Conservation (phyloP, 1,139 yeast genomes). For the Pichia sorboxylosa region DNA sequence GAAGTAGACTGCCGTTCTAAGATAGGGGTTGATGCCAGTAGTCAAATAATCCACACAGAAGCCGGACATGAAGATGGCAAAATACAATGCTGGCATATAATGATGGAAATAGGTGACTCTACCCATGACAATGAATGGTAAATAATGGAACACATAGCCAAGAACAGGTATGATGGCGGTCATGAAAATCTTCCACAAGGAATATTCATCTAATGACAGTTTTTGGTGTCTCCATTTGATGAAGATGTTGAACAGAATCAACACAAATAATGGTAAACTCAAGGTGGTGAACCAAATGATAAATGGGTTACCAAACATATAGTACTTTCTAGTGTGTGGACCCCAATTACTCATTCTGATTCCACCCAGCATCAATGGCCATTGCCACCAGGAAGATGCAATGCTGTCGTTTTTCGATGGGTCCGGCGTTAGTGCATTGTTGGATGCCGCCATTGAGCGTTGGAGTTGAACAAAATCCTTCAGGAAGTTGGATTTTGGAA, state of each 20-base stretch:
- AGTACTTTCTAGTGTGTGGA: constrained; percentile 37
- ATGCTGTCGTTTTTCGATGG: constrained; percentile 52
- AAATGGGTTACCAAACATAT: constrained; percentile 56
- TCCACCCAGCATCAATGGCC: constrained; percentile 59
- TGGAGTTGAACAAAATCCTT: constrained; percentile 58
- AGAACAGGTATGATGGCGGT: constrained; percentile 64
- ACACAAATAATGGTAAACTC: constrained; percentile 23
- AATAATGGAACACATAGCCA: constrained; percentile 90
- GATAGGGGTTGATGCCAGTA: neutral
- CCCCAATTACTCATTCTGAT: constrained; percentile 65
- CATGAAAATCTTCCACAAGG: constrained; percentile 29
- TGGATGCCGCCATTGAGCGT: constrained; percentile 70
- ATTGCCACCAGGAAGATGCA: constrained; percentile 71
- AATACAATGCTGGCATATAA: constrained; percentile 79
- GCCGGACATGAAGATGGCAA: constrained; percentile 57
- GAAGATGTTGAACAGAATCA: constrained; percentile 9
- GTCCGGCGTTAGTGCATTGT: constrained; percentile 67
- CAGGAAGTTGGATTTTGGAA: constrained; percentile 63
- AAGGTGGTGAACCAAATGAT: constrained; percentile 49
- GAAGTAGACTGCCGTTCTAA: constrained; percentile 24
- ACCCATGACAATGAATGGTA: constrained; percentile 89
- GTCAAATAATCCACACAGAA: constrained; percentile 40
- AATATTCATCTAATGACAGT: constrained; percentile 18
- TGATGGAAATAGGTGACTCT: constrained; percentile 97
- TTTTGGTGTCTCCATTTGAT: constrained; percentile 56